phyloP scores from a whole-genome alignment of 1,139 yeast genomes.

The Zhuliangozyma parablackwelliae region DNA sequence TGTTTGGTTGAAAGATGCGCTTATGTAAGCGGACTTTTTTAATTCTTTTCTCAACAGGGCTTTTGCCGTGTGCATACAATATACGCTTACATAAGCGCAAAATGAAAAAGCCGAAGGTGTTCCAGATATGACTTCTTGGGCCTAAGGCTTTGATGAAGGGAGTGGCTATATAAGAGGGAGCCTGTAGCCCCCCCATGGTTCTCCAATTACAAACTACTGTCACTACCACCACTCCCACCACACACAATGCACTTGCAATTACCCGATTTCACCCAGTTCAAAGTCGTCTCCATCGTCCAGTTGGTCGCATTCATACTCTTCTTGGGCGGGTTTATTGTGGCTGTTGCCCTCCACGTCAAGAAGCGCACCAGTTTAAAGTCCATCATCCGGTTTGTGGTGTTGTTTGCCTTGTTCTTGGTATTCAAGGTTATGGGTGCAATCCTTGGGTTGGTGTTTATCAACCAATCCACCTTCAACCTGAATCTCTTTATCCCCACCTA shows the following conservation, averaged over 20 bases:
- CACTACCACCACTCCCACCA: neutral
- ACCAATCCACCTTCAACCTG: slow-evolving; percentile 3
- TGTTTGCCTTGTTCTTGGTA: slow-evolving; percentile 5
- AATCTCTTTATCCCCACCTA: slow-evolving; percentile 10
- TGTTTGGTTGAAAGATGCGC: too few relatives aligned
- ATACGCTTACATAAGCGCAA: too few relatives aligned
- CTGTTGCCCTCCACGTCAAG: slow-evolving; percentile 3
- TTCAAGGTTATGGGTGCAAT: slow-evolving; percentile 10
- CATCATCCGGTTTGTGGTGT: slow-evolving; percentile 5
- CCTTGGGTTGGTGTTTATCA: slow-evolving; percentile 8
- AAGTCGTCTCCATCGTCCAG: slow-evolving; percentile 8
- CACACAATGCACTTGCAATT: slow-evolving; percentile 3
- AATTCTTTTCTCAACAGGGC: too few relatives aligned
- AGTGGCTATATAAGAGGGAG: too few relatives aligned
- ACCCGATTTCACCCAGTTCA: slow-evolving; percentile 7
- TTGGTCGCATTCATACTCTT: slow-evolving; percentile 5
- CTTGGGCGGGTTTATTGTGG: slow-evolving; percentile 2
- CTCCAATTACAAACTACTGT: neutral
- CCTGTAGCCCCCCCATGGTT: too few relatives aligned
- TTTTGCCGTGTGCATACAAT: too few relatives aligned
- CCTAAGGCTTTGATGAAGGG: too few relatives aligned
- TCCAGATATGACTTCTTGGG: too few relatives aligned
- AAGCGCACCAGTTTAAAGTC: slow-evolving; percentile 1
- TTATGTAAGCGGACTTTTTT: too few relatives aligned
- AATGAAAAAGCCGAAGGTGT: too few relatives aligned